Percentiles rank a stretch among this genome's conserved stretches.
Conservation (phyloP, 1,284 basidiomycete species). For the Moesziomyces parantarcticus region DNA sequence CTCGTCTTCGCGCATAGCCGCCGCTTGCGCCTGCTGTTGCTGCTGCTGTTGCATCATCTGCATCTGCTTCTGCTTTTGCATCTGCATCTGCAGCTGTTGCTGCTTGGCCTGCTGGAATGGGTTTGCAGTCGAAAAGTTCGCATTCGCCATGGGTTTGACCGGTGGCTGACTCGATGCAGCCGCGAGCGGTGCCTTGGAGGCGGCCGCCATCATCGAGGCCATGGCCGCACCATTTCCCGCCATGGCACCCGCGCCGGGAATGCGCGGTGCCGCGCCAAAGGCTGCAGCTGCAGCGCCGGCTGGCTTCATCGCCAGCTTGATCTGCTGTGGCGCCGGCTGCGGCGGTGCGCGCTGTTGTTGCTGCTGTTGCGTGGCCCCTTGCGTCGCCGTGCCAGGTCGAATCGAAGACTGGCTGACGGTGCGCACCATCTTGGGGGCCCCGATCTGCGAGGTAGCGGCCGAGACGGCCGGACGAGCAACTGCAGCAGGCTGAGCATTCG, state of each 20-base stretch:
- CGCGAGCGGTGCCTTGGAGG: slow-evolving; percentile 4
- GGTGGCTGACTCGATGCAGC: slow-evolving; percentile 4
- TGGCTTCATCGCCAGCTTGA: slow-evolving; percentile 43
- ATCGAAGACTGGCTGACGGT: slow-evolving; percentile 45
- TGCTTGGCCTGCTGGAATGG: slow-evolving; percentile 53
- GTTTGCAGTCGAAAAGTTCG: slow-evolving; percentile 44
- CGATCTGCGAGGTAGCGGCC: slow-evolving; percentile 32
- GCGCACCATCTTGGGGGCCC: slow-evolving; percentile 38
- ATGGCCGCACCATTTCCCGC: slow-evolving; percentile 27
- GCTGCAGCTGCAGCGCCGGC: slow-evolving; percentile 24
- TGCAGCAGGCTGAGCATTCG: slow-evolving; percentile 8
- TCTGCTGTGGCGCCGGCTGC: slow-evolving; percentile 37
- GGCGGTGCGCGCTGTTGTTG: slow-evolving; percentile 17
- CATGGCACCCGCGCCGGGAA: slow-evolving; percentile 26
- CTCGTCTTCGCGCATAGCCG: slow-evolving; percentile 35
- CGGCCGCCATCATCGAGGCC: slow-evolving; percentile 31
- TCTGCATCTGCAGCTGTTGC: slow-evolving; percentile 38
- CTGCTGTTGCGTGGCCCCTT: slow-evolving; percentile 18
- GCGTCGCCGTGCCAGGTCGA: slow-evolving; percentile 18
- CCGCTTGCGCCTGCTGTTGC: slow-evolving; percentile 21
- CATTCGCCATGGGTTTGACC: slow-evolving; percentile 38
- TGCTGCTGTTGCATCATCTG: slow-evolving; percentile 40
- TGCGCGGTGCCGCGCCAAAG: slow-evolving; percentile 40
- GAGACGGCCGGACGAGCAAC: slow-evolving; percentile 29
- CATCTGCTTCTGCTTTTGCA: slow-evolving; percentile 29